Conservation (phyloP, 352 stramenopile genomes). For the Globisporangium emineosum region DNA sequence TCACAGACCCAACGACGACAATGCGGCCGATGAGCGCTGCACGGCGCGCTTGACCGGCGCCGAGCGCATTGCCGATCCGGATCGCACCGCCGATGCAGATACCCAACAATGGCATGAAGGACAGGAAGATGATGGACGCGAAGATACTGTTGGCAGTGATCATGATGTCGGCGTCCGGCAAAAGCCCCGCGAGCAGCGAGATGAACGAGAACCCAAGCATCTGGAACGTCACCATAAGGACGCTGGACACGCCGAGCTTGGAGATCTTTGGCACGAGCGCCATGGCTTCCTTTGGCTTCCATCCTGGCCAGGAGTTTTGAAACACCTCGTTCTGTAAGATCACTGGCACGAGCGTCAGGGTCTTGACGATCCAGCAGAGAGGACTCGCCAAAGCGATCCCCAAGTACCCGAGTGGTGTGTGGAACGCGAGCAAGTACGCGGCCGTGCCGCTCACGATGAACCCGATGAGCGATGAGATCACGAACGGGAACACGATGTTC, state of each 20-base stretch:
- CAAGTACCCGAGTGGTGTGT: neutral
- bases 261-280: neutral
- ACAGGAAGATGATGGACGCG: neutral
- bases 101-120: neutral
- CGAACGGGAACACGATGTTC: neutral
- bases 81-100: neutral
- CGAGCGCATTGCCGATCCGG: neutral
- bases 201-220: neutral
- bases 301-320: slow-evolving; percentile 10
- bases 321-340: neutral
- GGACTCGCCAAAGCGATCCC: neutral
- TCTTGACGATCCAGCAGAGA: neutral
- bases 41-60: neutral
- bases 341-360: neutral
- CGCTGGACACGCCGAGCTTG: neutral
- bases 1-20: neutral
- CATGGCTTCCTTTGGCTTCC: slow-evolving; percentile 18
- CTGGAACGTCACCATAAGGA: neutral
- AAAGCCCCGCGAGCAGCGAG: neutral
- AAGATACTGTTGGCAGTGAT: neutral
- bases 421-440: neutral
- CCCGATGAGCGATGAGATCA: neutral
- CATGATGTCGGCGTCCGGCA: neutral
- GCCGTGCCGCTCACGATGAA: neutral
- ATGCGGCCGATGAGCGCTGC: neutral